Conservation (phyloP, 352 stramenopile genomes). For the Globisporangium takayamanum region DNA sequence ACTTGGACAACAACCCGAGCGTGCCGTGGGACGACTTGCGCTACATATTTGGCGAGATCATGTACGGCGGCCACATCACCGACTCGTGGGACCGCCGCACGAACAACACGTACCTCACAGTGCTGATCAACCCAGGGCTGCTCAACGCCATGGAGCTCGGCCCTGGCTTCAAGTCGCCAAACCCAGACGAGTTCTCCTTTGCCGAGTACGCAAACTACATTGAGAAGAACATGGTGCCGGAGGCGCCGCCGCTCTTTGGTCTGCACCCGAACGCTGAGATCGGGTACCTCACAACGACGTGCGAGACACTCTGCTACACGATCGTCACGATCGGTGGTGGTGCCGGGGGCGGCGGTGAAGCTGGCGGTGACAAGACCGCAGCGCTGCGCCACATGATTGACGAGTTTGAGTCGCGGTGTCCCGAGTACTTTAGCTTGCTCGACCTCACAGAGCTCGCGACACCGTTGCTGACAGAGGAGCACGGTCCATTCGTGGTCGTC, state of each 20-base stretch:
- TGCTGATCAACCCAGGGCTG: slow-evolving; percentile 85
- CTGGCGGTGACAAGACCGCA: slow-evolving; percentile 65
- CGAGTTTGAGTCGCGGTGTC: slow-evolving; percentile 87
- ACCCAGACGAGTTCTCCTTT: slow-evolving; percentile 79
- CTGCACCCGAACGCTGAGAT: slow-evolving; percentile 95
- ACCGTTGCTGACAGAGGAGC: slow-evolving; percentile 81
- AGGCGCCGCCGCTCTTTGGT: slow-evolving; percentile 91
- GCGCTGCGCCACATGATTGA: slow-evolving; percentile 85
- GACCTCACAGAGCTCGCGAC: slow-evolving; percentile 85
- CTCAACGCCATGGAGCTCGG: slow-evolving; percentile 90
- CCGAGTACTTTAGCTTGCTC: slow-evolving; percentile 91
- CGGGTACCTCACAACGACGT: slow-evolving; percentile 91
- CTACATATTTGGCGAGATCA: slow-evolving; percentile 96
- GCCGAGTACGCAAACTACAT: slow-evolving; percentile 89
- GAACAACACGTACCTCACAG: slow-evolving; percentile 93
- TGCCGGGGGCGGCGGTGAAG: slow-evolving; percentile 44
- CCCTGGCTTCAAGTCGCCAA: slow-evolving; percentile 92
- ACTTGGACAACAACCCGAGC: slow-evolving; percentile 89
- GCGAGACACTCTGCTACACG: slow-evolving; percentile 90
- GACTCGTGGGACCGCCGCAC: slow-evolving; percentile 94
- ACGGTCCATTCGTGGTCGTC: slow-evolving; percentile 93
- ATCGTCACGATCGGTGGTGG: slow-evolving; percentile 90
- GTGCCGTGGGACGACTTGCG: slow-evolving; percentile 94
- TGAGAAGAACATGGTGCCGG: slow-evolving; percentile 89
- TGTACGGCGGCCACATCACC: slow-evolving; percentile 96